phyloP scores from a whole-genome alignment of 768 basidiomycete species.

The Epithele typhae region DNA sequence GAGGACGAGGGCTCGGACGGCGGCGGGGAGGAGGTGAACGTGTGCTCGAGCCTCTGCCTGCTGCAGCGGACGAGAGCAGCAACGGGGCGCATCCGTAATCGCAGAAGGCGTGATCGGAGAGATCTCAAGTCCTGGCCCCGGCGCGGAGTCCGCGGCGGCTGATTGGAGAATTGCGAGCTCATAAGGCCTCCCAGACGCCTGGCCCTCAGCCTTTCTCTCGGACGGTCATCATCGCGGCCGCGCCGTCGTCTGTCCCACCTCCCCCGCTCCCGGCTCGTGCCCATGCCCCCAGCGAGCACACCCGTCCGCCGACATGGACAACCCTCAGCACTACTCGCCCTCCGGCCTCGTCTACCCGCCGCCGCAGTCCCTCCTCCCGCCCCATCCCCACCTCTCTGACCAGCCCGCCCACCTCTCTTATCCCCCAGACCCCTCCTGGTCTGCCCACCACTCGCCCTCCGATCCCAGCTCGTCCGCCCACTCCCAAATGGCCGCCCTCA shows the following conservation, averaged over 20 bases:
- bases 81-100: neutral
- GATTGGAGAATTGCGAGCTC: conserved; percentile 17
- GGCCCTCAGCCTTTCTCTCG: conserved; percentile 10
- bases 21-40: no score
- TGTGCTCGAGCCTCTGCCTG: no score
- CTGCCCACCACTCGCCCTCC: conserved; percentile 16
- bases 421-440: conserved; percentile 16
- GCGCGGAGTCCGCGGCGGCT: conserved; percentile 10
- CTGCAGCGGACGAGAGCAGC: no score
- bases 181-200: conserved; percentile 13
- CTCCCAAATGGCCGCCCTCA: conserved; percentile 19
- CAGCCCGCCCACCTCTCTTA: conserved; percentile 7
- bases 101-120: conserved; percentile 7
- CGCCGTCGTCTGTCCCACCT: conserved; percentile 4
- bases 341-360: conserved; percentile 20
- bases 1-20: no score
- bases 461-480: conserved; percentile 10
- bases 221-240: conserved; percentile 15
- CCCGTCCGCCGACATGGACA: conserved; percentile 17
- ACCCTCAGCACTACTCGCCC: conserved; percentile 14
- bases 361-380: conserved; percentile 15
- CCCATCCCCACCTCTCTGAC: conserved; percentile 16
- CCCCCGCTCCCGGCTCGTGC: conserved; percentile 2
- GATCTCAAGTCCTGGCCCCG: no score
- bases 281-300: conserved; percentile 15